Percentiles rank a stretch among this genome's conserved stretches.
These are phyloP conservation scores for Lagerstroemia fauriei DNA, from an alignment of 441 rosid genomes.

Conservation along the genomic window DNA sequence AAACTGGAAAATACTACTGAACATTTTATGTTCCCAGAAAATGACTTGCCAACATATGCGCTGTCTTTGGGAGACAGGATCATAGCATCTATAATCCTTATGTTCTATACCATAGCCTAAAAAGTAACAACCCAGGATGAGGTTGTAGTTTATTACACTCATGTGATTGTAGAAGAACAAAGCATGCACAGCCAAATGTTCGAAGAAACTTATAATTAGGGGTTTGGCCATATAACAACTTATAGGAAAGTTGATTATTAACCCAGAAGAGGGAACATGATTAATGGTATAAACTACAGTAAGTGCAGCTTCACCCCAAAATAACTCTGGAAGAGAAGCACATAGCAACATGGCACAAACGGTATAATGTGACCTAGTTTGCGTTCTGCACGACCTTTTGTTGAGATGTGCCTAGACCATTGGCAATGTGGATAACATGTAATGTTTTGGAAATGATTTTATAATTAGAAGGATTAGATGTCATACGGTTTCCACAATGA, in stretches of 20 bases:
- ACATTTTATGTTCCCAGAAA: neutral
- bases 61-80: neutral
- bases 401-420: neutral
- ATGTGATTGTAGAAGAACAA: neutral
- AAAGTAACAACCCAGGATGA: neutral
- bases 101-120: neutral
- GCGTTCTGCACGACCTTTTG: neutral
- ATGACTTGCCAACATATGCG: neutral
- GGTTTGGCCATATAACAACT: neutral
- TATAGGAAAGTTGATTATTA: neutral
- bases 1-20: neutral
- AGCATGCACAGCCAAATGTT: neutral
- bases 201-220: neutral
- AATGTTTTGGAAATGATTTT: too few relatives aligned
- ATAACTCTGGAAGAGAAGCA: neutral
- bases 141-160: neutral
- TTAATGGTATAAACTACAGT: neutral
- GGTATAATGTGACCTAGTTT: neutral
- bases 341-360: neutral
- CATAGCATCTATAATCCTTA: neutral
- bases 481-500: too few relatives aligned
- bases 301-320: neutral
- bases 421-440: too few relatives aligned
- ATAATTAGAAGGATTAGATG: too few relatives aligned
- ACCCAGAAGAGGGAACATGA: too few relatives aligned